Evolutionary conservation across 306 rosid species (phyloP), one percentile per base, ranked within the genome.

Genomic region (Sicyos baderoa): DNA sequence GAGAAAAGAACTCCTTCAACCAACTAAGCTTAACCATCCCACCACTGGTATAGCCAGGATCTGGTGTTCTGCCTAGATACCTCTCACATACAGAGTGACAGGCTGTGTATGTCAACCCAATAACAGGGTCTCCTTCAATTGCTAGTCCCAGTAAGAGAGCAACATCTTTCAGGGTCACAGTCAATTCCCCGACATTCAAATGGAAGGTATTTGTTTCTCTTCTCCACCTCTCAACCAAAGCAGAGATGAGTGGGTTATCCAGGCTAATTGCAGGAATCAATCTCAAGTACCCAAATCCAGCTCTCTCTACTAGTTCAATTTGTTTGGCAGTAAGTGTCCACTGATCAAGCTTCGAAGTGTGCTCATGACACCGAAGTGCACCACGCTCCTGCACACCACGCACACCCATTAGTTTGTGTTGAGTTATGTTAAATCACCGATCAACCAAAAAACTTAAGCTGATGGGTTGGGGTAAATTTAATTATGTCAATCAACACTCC

Each of bases 1-100:
- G 84, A 70, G 86, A 94, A 80, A 90, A 94, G 78, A 77, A 85
- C 84, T 94, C 97, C 60, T 94, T 94, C 82, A 94, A 85, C 99
- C 99, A 94, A 77, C 99, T 94, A 71, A 94, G 88, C 88, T 94
- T 94, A 78, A 94, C 99, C 99, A 94, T 94, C 66, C 99, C 97
- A 15, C 99, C 99, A 76, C 97, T 94, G 7, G 97, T 90, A 77
- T 90, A 94, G 76, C 95, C 88, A 45, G 96, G 50, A 71, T 90
- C 99, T 11, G 99, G 99, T 16, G 76, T 53, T 73, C 76, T 79
- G 59, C 99, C 99, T 19, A 94, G 95, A 85, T 85, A 88, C 74
- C 66, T 85, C 19, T 90, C 99, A 79, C 99, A 94, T 53, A 94
- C 90, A 1, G 85, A 81, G 82, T 76, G 79, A 81, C 97, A 94